phyloP scores from a whole-genome alignment of 2,329 filamentous ascomycete species.

The Fusarium sp. region DNA sequence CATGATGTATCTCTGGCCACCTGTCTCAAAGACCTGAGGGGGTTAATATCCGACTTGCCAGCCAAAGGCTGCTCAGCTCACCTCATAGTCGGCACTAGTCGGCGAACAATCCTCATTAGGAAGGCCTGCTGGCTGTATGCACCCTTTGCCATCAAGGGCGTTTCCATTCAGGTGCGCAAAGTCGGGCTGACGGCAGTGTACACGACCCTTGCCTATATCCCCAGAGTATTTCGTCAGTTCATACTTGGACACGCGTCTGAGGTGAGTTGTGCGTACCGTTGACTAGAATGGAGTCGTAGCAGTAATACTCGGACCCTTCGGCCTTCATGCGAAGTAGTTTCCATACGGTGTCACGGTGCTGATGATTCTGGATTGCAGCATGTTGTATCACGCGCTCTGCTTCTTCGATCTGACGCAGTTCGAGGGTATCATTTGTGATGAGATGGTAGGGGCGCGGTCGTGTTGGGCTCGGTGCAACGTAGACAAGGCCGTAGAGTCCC shows the following conservation, averaged over 20 bases:
- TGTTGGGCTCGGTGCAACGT: not conserved
- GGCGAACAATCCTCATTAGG: not conserved
- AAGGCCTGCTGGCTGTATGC: not conserved
- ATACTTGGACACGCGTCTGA: not conserved
- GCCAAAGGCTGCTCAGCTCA: not conserved
- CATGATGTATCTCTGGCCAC: not conserved
- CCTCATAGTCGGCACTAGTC: conserved; percentile 1
- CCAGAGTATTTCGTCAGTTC: not conserved
- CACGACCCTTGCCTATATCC: conserved; percentile 2
- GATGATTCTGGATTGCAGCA: conserved; percentile 7
- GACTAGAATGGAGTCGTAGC: conserved; percentile 5
- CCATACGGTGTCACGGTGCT: conserved; percentile 10
- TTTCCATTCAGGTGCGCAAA: not conserved
- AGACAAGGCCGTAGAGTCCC: not conserved
- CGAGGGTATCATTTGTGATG: conserved; percentile 1
- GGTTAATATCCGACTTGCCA: not conserved
- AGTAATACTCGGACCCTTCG: conserved; percentile 10
- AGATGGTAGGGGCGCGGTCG: conserved; percentile 1
- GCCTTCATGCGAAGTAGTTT: conserved; percentile 10
- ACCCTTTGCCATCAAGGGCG: conserved; percentile 2
- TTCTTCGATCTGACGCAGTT: not conserved
- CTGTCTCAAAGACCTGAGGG: not conserved
- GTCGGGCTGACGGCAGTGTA: conserved; percentile 3
- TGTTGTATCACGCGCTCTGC: not conserved
- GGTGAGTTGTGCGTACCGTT: not conserved